A percentile compares a stretch with the other conserved stretches of the same genome.
These are phyloP conservation scores for Leccinum arenicola DNA, from an alignment of 768 basidiomycete species.

Conservation along the genomic window DNA sequence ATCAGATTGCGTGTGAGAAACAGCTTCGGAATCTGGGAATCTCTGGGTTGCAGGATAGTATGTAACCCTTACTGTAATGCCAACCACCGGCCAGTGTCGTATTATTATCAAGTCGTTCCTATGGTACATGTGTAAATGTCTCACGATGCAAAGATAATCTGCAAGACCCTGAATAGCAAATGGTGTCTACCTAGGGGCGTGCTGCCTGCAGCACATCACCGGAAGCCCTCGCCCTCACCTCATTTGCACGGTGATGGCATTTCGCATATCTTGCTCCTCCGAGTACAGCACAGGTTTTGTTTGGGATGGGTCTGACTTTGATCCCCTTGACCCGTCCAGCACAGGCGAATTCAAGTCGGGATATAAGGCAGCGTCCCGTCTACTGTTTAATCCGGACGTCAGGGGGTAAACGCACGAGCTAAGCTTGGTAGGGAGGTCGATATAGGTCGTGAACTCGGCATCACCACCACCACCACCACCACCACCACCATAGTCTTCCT, in stretches of 20 bases:
- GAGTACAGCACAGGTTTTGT: no score
- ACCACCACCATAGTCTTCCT: background rate
- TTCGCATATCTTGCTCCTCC: background rate
- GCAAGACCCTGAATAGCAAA: background rate
- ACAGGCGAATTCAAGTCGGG: background rate
- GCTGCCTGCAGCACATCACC: background rate
- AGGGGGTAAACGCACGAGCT: background rate
- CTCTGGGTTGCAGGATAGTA: background rate
- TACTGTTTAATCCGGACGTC: background rate
- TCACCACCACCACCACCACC: no score
- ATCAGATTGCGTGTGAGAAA: background rate
- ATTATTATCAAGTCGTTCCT: background rate
- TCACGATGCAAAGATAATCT: background rate
- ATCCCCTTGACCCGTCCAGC: background rate
- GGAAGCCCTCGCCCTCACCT: background rate
- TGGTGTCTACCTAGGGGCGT: background rate
- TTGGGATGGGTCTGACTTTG: background rate
- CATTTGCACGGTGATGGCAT: background rate
- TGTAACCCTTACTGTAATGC: background rate
- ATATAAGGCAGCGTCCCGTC: background rate
- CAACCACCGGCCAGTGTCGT: background rate
- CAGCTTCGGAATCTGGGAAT: background rate
- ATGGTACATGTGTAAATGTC: background rate
- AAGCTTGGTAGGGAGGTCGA: constrained; percentile 18
- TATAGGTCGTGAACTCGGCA: constrained; percentile 16